Evolutionary conservation across 2,329 filamentous ascomycete species (phyloP), one percentile per base, ranked within the genome.

Genomic region (Epichloe brachyelytri): DNA sequence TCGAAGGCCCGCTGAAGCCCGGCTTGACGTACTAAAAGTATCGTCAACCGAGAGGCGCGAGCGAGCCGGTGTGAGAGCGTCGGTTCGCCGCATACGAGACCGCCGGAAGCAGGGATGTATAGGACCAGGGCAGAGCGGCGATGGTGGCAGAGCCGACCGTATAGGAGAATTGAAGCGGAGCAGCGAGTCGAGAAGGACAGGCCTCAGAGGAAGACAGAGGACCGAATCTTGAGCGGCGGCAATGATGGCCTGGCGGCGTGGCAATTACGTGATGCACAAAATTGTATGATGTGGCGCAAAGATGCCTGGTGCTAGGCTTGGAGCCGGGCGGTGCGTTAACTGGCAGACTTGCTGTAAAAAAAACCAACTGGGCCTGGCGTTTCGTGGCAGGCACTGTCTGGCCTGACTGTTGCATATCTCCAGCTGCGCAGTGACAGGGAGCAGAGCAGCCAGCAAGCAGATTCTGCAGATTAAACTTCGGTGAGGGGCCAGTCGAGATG

Each of bases 31-130:
- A 46, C 37, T 22, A 22, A 12, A 34, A 41, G 47, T 52, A 45
- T 46, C 46, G 51, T 40, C 46, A 38, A 46, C 43, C 44, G 45
- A 49, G 37, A 40, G 52, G 51, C 48, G 51, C 44, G 48, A 51
- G 48, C 40, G 51, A 53, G 49, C 52, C 49, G 38, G 22, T 43
- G 41, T 33, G 38, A 30, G 36, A 38, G 17, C 37, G 39, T 26
- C 19, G 41, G 26, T 15, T 39, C 43, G 52, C 46, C 40, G 41
- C 52, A 53, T 49, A 37, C 52, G 49, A 48, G 26, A 37, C 22
- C 8, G 43, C 12, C 44, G 22, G 38, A 17, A 39, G 44, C 33
- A 50, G 43, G 43, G 14, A 39, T 30, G 19, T 43, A 37, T 26
- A 47, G 12, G 48, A 39, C 26, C 4, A 36, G 17, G 39, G 17